phyloP scores from a whole-genome alignment of 257 asterid species.

The Ophiorrhiza pumila region DNA sequence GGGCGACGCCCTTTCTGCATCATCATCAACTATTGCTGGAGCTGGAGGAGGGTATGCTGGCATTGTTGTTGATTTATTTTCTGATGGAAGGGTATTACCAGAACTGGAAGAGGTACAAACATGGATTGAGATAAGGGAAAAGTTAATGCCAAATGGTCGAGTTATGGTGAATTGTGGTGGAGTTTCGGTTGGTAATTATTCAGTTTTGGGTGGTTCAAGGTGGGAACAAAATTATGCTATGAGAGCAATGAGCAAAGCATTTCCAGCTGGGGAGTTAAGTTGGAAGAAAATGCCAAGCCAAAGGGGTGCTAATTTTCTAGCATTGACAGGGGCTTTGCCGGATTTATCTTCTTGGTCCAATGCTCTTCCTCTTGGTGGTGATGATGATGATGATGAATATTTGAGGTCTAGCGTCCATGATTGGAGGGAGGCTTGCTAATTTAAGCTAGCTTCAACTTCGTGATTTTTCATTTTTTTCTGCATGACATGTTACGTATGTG shows the following conservation, averaged over 20 bases:
- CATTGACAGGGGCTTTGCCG: constrained; percentile 5
- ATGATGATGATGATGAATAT: not conserved
- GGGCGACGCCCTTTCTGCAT: constrained; percentile 8
- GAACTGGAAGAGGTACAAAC: constrained; percentile 11
- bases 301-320: constrained; percentile 2
- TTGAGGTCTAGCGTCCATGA: not conserved
- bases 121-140: constrained; percentile 1
- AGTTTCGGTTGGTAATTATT: too few species aligned
- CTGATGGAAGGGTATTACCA: not conserved
- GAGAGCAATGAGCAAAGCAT: constrained; percentile 9
- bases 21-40: not conserved
- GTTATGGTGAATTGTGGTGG: constrained; percentile 14
- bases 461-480: too few species aligned
- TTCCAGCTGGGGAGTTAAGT: not conserved
- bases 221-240: constrained; percentile 2
- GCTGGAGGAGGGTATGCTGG: constrained; percentile 12
- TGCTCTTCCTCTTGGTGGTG: not conserved
- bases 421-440: constrained; percentile 6
- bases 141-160: constrained; percentile 5
- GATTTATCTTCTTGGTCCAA: not conserved
- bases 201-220: not conserved
- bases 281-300: constrained; percentile 6
- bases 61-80: constrained; percentile 3
- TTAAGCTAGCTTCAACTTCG: too few species aligned
- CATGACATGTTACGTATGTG: too few species aligned